These are phyloP conservation scores for Wickerhamia fluorescens DNA, from an alignment of 805 yeast species.

Conservation along the genomic window DNA sequence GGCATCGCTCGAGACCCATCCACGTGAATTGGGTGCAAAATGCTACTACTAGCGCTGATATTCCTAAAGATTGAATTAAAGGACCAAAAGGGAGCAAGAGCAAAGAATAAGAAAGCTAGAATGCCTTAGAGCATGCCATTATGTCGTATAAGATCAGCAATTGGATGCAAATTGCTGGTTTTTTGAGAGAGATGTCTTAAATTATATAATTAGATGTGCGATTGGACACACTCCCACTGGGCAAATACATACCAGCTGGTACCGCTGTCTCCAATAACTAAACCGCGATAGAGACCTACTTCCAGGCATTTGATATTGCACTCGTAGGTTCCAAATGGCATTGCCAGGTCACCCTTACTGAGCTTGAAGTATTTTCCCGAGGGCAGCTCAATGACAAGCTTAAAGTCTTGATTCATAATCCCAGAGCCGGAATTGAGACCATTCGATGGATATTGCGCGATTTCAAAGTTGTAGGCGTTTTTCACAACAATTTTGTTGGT, in stretches of 20 bases:
- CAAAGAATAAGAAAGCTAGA: no score
- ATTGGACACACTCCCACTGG: conserved; percentile 81
- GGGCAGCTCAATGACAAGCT: conserved; percentile 75
- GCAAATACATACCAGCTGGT: conserved; percentile 83
- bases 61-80: no score
- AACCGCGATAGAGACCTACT: conserved; percentile 75
- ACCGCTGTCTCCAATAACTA: conserved; percentile 71
- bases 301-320: conserved; percentile 58
- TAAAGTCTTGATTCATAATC: conserved; percentile 36
- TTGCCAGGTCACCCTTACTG: conserved; percentile 39
- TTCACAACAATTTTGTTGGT: conserved; percentile 49
- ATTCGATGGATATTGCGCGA: conserved; percentile 55
- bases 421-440: conserved; percentile 35
- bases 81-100: no score
- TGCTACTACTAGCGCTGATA: no score
- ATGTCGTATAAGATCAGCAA: no score
- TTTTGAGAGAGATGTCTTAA: no score
- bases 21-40: no score
- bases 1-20: no score
- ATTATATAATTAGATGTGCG: no score
- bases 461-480: conserved; percentile 57
- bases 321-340: conserved; percentile 52
- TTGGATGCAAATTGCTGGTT: no score
- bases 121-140: no score
- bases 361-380: conserved; percentile 69